These are phyloP conservation scores for Picea sitchensis DNA, from an alignment of 75 land plant genomes.

Conservation along the genomic window DNA sequence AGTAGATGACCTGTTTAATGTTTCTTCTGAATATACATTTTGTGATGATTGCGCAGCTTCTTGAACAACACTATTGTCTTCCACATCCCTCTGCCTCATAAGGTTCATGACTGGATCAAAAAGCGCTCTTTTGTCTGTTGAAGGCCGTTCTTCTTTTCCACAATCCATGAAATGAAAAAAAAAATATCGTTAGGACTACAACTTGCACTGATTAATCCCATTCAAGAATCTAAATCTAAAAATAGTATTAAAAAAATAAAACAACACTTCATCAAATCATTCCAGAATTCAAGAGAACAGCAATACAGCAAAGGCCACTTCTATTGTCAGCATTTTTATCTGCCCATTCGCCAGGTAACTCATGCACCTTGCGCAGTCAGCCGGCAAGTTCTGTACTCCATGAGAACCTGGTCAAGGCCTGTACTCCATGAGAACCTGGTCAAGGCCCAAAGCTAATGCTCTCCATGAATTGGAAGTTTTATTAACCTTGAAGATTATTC, in stretches of 20 bases:
- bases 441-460: background rate
- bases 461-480: background rate
- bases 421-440: background rate
- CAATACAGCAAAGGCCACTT: background rate
- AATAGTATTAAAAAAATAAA: background rate
- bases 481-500: background rate
- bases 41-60: slow-evolving; percentile 20
- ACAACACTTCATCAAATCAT: background rate
- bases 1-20: slow-evolving; percentile 13
- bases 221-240: background rate
- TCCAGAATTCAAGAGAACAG: background rate
- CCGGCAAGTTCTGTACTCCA: background rate
- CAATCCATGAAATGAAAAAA: background rate
- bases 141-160: slow-evolving; percentile 46
- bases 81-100: slow-evolving; percentile 39
- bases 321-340: background rate
- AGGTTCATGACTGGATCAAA: slow-evolving; percentile 56
- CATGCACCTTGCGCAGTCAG: background rate
- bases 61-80: slow-evolving; percentile 22
- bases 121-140: slow-evolving; percentile 36
- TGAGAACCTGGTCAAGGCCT: background rate
- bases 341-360: background rate
- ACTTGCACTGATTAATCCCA: background rate
- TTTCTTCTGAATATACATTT: slow-evolving; percentile 14
- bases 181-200: background rate